Evolutionary conservation across 129 eudicot genomes (phyloP).

Genomic region (Saposhnikovia divaricata): DNA sequence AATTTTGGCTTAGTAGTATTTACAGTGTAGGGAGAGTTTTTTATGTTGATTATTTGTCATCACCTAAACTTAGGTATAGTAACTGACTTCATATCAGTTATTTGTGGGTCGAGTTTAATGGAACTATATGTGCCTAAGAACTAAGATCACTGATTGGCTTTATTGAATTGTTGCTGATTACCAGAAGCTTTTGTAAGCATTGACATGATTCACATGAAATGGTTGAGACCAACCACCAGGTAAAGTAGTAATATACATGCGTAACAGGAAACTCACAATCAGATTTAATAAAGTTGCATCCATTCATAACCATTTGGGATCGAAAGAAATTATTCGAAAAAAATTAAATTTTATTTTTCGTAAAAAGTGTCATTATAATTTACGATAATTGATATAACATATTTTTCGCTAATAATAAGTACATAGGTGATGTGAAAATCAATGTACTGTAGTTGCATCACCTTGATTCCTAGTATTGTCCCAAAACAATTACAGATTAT

Average conservation of each 20-base stretch:
- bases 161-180: background rate
- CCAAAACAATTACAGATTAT: background rate
- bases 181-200: background rate
- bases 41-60: too few relatives aligned
- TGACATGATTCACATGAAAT: conserved; percentile 1
- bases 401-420: too few relatives aligned
- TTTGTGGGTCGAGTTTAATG: background rate
- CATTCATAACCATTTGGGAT: too few relatives aligned
- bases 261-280: background rate
- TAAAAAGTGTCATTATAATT: too few relatives aligned
- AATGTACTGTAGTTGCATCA: too few relatives aligned
- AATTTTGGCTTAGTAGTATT: too few relatives aligned
- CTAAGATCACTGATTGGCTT: background rate
- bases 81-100: background rate
- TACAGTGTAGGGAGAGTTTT: too few relatives aligned
- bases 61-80: background rate
- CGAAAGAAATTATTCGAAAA: too few relatives aligned
- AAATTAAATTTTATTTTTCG: too few relatives aligned
- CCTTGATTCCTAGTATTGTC: background rate
- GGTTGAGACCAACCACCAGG: background rate
- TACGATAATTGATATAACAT: too few relatives aligned
- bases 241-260: background rate
- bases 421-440: too few relatives aligned
- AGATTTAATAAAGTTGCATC: too few relatives aligned
- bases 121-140: background rate